These are phyloP conservation scores for Rickenella mellea DNA, from an alignment of 768 basidiomycete species.

Conservation along the genomic window DNA sequence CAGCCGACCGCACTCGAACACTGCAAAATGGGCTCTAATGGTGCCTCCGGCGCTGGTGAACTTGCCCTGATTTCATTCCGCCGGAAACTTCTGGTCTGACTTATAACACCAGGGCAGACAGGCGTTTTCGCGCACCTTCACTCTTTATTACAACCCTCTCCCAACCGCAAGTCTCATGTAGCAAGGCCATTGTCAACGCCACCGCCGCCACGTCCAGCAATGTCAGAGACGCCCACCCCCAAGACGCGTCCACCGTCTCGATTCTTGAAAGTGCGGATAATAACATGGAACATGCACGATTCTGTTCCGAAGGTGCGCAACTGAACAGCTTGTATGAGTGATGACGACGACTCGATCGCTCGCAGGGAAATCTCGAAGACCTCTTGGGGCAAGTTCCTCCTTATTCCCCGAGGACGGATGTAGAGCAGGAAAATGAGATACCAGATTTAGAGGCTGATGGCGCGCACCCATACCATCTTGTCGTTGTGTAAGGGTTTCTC, in stretches of 20 bases:
- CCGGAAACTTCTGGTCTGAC: too few species aligned
- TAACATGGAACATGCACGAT: slow-evolving; percentile 87
- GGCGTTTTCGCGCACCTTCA: slow-evolving; percentile 43
- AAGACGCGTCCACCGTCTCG: slow-evolving; percentile 14
- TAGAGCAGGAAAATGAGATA: slow-evolving; percentile 18
- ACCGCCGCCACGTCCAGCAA: slow-evolving; percentile 13
- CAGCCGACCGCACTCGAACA: too few species aligned
- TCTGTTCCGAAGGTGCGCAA: slow-evolving; percentile 57
- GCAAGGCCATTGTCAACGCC: slow-evolving; percentile 15
- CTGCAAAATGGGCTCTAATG: too few species aligned
- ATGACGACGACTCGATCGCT: slow-evolving; percentile 5
- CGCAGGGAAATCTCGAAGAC: slow-evolving; percentile 64
- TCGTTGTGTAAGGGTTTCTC: slow-evolving; percentile 53
- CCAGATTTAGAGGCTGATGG: slow-evolving; percentile 41
- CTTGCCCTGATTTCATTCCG: too few species aligned
- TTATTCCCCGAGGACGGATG: slow-evolving; percentile 20
- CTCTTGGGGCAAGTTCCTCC: slow-evolving; percentile 53
- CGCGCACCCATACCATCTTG: slow-evolving; percentile 64
- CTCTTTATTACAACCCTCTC: slow-evolving; percentile 27
- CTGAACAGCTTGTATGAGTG: background rate
- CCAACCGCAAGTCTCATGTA: slow-evolving; percentile 13
- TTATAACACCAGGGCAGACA: slow-evolving; percentile 28
- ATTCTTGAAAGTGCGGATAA: slow-evolving; percentile 55
- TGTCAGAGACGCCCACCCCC: slow-evolving; percentile 16
- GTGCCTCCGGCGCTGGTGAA: too few species aligned